phyloP scores from a whole-genome alignment of 306 rosid species.

The Castanospermum australe region DNA sequence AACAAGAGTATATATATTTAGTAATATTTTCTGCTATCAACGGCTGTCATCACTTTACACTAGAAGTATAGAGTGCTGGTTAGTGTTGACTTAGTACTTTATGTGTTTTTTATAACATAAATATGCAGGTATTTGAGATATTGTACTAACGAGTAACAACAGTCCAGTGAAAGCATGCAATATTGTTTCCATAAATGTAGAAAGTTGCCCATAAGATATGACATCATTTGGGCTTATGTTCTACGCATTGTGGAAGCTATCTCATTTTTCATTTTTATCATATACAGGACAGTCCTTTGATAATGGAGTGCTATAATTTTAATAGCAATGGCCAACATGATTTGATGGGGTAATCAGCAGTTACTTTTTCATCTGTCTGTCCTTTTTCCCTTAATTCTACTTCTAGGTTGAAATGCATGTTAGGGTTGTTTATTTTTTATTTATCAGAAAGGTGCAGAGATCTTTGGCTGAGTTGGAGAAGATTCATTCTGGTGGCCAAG shows the following conservation, averaged over 20 bases:
- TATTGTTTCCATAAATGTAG: neutral
- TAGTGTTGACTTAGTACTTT: neutral
- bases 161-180: neutral
- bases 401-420: slow-evolving; percentile 15
- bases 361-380: neutral
- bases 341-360: slow-evolving; percentile 60
- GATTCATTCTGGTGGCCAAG: slow-evolving; percentile 52
- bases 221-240: neutral
- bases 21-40: neutral
- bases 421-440: slow-evolving; percentile 19
- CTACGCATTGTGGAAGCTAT: slow-evolving; percentile 5
- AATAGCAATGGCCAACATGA: slow-evolving; percentile 81
- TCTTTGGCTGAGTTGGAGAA: slow-evolving; percentile 71
- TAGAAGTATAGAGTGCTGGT: neutral
- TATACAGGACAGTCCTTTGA: slow-evolving; percentile 68
- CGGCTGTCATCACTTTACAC: neutral
- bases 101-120: neutral
- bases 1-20: neutral
- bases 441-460: slow-evolving; percentile 60
- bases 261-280: slow-evolving; percentile 29
- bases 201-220: neutral
- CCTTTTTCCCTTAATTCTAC: neutral
- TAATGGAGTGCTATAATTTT: slow-evolving; percentile 78
- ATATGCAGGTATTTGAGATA: neutral
- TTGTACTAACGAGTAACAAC: neutral